Evolutionary conservation across 306 rosid species (phyloP), one percentile per base, ranked within the genome.

Genomic region (Cucurbita moschata): DNA sequence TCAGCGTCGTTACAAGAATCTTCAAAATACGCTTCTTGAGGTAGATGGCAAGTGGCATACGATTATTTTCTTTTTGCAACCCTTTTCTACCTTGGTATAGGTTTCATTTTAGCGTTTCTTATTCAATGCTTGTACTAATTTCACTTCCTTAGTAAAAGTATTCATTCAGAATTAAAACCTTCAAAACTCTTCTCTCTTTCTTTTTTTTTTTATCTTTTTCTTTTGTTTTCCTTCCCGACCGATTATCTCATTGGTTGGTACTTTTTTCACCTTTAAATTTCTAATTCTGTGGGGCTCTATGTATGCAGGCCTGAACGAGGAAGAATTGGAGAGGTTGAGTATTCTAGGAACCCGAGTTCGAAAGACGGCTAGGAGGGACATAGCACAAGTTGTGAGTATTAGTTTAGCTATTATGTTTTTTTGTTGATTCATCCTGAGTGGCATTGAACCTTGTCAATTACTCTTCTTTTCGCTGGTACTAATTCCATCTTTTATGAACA

Each of bases 351-450:
- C 80, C 46, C 82, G 42, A 80, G 96, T 90, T 78, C 96, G 81
- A 81, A 93, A 93, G 87, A 88, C 94, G 56, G 94, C 97, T 76
- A 83, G 98, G 75, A 88, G 98, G 82, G 98, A 93, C 82, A 88
- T 93, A 58, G 97, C 92, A 21, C 79, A 87, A 72, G 96, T 93
- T 75, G 98, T 93, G 81, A 87, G 96, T 90, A 47, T 66, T 68
- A 52, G 67, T 67, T 56, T 59, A 49, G 38, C 72, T 47, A 42
- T 63, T 78, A n/a, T 44, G 49, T 1, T 2, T 50, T 43, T 19
- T 21, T 14, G 42, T 10, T 23, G 13, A 4, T 70, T 30, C 56
- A 26, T 30, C 19, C 56, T 49, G 23, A n/a, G 43, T 51, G 37
- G n/a, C 44, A 13, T 43, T 53, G 49, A 72, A 16, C 64, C 21